Base-by-base conservation (phyloP, 345 rosid species). In the Hypericum perforatum region DNA sequence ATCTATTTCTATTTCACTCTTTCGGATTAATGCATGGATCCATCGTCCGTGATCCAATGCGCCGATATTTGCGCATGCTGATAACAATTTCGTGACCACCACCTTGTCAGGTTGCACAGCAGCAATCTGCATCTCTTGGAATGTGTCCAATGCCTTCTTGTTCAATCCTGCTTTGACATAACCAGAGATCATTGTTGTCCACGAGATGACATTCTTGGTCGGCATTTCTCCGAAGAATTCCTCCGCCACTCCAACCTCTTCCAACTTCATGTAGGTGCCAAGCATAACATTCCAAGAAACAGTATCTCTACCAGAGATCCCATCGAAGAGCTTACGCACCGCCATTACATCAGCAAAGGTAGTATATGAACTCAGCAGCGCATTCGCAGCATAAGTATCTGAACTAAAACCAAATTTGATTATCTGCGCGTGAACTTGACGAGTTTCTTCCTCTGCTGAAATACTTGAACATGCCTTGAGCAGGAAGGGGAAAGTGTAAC, bases 261-360 rank as follows among this genome's bases (percentile, higher is more conserved):
- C 82, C 6, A 65, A 60, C 67, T 68, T 81, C 39, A 67, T n/a
- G 39, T 77, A 79, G 8, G 74, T 82, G 60, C 78, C 71, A 49
- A 87, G 69, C 68, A 87, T 68, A 22, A 87, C 75, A 73, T 87
- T 87, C 84, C 96, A 87, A 8, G 89, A 76, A 58, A 87, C 82
- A 10, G 9, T 39, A 45, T 87, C 89, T 0, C 60, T 78, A 46
- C 65, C 16, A 6, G 74, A 60, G 22, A 76, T 61, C 37, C 55
- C 41, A 39, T 76, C 66, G 0, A 87, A 84, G 70, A 87, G 67
- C 39, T 66, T 60, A 55, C 39, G 62, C 11, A 85, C 79, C 45
- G 59, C 62, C 38, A 59, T 9, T 41, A 75, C 54, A 53, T 56
- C 59, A 14, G 79, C 79, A 0, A 62, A 66, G 29, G 56, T 57